Conservation (phyloP, 495 filamentous ascomycete species). For the Tuber microsphaerosporum region DNA sequence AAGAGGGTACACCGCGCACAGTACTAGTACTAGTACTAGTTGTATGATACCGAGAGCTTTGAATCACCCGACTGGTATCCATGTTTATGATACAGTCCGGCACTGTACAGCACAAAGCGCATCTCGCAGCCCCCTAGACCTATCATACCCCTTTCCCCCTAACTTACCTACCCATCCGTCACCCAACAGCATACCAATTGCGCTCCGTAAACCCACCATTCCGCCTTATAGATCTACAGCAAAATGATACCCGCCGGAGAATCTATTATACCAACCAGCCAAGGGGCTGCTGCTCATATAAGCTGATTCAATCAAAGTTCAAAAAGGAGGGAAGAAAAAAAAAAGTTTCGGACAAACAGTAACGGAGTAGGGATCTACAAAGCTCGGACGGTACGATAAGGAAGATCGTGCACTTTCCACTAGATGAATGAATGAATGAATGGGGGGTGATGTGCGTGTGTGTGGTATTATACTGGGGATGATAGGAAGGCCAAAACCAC, state of each 20-base stretch:
- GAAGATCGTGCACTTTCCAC: neutral
- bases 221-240: neutral
- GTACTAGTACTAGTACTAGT: neutral
- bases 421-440: neutral
- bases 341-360: neutral
- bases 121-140: neutral
- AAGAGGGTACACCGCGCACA: neutral
- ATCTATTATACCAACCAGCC: neutral
- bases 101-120: neutral
- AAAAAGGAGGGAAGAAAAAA: neutral
- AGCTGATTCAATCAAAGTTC: neutral
- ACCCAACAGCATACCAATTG: neutral
- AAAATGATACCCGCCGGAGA: neutral
- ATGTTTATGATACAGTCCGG: neutral
- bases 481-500: neutral
- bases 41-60: neutral
- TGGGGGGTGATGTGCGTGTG: neutral
- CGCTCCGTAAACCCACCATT: neutral
- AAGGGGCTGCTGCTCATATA: neutral
- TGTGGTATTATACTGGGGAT: neutral
- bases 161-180: neutral
- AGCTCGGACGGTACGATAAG: neutral
- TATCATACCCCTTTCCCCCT: neutral
- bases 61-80: neutral
- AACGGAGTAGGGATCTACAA: neutral